phyloP scores from a whole-genome alignment of 805 yeast genomes.

The Scheffersomyces stipitis region DNA sequence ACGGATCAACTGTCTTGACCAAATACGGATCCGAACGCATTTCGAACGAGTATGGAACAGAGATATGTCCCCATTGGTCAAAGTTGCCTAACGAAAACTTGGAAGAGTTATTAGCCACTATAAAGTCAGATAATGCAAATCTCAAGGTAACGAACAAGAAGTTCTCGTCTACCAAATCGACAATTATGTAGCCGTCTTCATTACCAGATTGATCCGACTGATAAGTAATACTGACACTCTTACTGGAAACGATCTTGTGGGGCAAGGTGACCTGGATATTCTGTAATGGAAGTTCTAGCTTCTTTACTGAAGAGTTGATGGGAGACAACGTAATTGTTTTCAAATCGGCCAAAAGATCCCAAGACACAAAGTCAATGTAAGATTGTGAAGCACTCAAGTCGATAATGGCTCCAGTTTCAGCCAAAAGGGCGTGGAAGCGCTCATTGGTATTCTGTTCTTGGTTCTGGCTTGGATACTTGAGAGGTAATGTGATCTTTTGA shows the following conservation, averaged over 20 bases:
- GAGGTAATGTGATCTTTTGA: constrained; percentile 20
- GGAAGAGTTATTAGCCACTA: constrained; percentile 2
- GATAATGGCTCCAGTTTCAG: constrained; percentile 23
- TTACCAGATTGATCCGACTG: constrained; percentile 13
- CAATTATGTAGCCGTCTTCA: constrained; percentile 32
- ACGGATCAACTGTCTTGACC: constrained; percentile 45
- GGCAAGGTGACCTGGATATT: constrained; percentile 28
- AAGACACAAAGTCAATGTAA: constrained; percentile 25
- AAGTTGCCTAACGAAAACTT: constrained; percentile 27
- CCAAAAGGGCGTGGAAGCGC: constrained; percentile 17
- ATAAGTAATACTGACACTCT: constrained; percentile 9
- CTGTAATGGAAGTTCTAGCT: constrained; percentile 33
- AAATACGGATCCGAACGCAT: constrained; percentile 49
- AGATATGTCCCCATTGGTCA: constrained; percentile 63
- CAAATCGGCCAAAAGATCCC: constrained; percentile 30
- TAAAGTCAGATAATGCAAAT: constrained; percentile 45
- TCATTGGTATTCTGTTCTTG: constrained; percentile 18
- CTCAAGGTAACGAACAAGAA: constrained; percentile 53
- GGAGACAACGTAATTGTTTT: constrained; percentile 41
- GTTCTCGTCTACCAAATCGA: constrained; percentile 54
- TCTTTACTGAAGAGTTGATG: constrained; percentile 29
- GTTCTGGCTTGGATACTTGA: constrained; percentile 17
- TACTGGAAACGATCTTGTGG: constrained; percentile 16
- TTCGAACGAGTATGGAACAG: constrained; percentile 63
- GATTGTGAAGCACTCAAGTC: constrained; percentile 17